These are phyloP conservation scores for Berberis vulgaris DNA, from an alignment of 164 flowering plant species.

Conservation along the genomic window DNA sequence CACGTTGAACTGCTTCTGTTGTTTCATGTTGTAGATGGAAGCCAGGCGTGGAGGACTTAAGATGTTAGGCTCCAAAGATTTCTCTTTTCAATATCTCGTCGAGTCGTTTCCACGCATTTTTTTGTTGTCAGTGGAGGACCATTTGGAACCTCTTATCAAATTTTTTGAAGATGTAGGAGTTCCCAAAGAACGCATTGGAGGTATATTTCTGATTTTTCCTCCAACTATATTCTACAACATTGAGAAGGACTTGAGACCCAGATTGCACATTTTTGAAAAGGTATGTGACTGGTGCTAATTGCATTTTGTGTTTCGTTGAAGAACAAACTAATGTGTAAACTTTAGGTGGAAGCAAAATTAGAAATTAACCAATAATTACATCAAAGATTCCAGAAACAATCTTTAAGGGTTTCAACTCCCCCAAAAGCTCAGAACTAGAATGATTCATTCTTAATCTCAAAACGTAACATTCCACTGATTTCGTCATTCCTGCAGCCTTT, in stretches of 20 bases:
- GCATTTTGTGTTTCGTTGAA: not conserved
- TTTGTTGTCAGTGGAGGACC: conserved; percentile 41
- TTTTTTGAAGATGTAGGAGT: conserved; percentile 58
- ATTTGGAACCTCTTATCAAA: conserved; percentile 42
- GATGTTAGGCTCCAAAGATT: conserved; percentile 51
- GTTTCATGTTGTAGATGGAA: conserved; percentile 51
- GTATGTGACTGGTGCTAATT: conserved; percentile 19
- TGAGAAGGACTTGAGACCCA: conserved; percentile 42
- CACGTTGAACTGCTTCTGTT: not conserved
- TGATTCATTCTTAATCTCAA: too few species aligned
- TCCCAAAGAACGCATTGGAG: conserved; percentile 31
- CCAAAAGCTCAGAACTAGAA: too few species aligned
- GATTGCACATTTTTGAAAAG: conserved; percentile 41
- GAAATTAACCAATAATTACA: too few species aligned
- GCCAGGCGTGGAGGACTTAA: conserved; percentile 92
- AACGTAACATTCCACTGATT: too few species aligned
- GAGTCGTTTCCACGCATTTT: conserved; percentile 85
- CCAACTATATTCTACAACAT: conserved; percentile 48
- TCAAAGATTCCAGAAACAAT: too few species aligned
- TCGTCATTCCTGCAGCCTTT: too few species aligned
- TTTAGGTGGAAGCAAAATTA: too few species aligned
- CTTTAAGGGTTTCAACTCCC: too few species aligned
- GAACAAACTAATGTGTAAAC: too few species aligned
- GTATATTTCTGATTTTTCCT: conserved; percentile 55
- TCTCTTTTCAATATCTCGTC: conserved; percentile 51